These are phyloP conservation scores for Nectriaceae sp. DNA, from an alignment of 2,329 filamentous ascomycete genomes.

Conservation along the genomic window DNA sequence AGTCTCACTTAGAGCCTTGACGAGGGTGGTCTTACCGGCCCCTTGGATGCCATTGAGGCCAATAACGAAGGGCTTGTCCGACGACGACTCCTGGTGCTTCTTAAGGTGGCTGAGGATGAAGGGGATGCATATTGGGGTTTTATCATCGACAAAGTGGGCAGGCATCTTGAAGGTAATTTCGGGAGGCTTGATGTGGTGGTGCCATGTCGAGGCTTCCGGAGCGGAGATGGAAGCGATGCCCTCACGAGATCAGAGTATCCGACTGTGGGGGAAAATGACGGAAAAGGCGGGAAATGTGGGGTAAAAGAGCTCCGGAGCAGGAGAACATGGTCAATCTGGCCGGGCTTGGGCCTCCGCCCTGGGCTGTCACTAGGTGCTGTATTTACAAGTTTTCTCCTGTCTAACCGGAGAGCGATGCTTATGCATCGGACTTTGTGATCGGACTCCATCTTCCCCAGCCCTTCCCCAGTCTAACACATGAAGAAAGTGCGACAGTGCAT, in stretches of 20 bases:
- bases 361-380: too few species aligned
- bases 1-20: conserved; percentile 63
- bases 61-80: conserved; percentile 70
- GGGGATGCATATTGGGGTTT: conserved; percentile 73
- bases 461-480: too few species aligned
- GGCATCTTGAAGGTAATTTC: conserved; percentile 24
- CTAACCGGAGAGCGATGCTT: too few species aligned
- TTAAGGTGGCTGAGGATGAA: conserved; percentile 69
- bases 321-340: too few species aligned
- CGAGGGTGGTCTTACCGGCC: conserved; percentile 88
- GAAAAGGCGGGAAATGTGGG: conserved; percentile 11
- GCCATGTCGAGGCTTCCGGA: conserved; percentile 5
- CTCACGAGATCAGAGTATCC: neutral
- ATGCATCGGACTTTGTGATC: too few species aligned
- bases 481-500: too few species aligned
- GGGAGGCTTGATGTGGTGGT: conserved; percentile 5
- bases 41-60: conserved; percentile 92
- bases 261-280: neutral
- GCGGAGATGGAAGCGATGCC: neutral
- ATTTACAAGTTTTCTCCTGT: too few species aligned
- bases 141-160: conserved; percentile 68
- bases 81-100: conserved; percentile 42
- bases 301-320: conserved; percentile 1
- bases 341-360: too few species aligned
- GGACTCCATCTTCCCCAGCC: too few species aligned